Percentiles rank a stretch among this genome's conserved stretches.
Evolutionary conservation across 208 protist species (phyloP).

Genomic region (Angomonas ambiguus): DNA sequence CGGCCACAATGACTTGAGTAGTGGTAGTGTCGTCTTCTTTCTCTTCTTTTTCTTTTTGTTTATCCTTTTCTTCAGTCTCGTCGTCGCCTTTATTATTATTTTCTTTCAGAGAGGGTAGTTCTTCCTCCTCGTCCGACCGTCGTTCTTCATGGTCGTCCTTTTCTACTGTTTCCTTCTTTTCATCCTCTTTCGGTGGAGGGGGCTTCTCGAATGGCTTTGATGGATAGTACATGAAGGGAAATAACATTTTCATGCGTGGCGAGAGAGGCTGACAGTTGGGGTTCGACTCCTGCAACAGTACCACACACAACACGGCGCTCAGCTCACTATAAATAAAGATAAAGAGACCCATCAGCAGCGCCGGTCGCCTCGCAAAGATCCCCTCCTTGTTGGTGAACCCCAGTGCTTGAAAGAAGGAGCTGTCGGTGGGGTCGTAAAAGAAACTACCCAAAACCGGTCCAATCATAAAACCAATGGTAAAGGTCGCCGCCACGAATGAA

Average conservation of each 20-base stretch:
- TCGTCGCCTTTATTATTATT: conserved; percentile 9
- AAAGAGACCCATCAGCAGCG: conserved; percentile 29
- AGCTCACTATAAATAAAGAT: conserved; percentile 22
- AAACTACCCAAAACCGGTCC: conserved; percentile 40
- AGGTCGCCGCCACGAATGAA: conserved; percentile 91
- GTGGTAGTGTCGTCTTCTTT: conserved; percentile 28
- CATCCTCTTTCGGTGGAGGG: background rate
- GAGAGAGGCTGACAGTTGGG: background rate
- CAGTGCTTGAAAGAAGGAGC: conserved; percentile 7
- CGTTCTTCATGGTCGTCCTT: no score
- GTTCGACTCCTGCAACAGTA: conserved; percentile 4
- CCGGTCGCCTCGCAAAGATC: conserved; percentile 30
- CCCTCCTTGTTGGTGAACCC: conserved; percentile 14
- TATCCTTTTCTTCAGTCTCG: conserved; percentile 31
- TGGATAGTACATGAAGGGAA: background rate
- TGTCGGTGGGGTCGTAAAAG: conserved; percentile 36
- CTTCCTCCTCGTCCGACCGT: no score
- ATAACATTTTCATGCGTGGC: background rate
- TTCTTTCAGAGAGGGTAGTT: conserved; percentile 16
- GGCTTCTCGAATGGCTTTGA: background rate
- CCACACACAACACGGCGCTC: background rate
- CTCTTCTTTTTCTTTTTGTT: conserved; percentile 34
- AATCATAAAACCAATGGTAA: conserved; percentile 40
- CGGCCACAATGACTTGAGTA: conserved; percentile 15
- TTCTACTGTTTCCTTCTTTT: background rate